Evolutionary conservation across 2,329 filamentous ascomycete genomes (phyloP).

Genomic region (Hortaea sp.): DNA sequence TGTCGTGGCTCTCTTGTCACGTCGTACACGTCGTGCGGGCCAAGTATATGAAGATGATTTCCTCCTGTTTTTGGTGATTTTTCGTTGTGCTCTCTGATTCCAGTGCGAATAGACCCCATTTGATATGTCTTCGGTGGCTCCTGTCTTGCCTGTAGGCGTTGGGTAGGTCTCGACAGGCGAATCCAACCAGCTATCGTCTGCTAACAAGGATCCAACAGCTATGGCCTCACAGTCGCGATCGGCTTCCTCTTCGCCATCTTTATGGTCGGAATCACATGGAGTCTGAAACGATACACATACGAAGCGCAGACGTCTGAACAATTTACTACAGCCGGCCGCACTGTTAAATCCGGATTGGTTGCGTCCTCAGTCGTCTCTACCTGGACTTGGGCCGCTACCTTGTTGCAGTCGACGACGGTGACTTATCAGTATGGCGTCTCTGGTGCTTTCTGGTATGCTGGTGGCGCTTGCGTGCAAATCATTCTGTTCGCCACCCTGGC

Average conservation of each 20-base stretch:
- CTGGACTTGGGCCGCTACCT: conserved; percentile 73
- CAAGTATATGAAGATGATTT: no score
- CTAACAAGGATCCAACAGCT: conserved; percentile 1
- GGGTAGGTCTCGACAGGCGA: no score
- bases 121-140: no score
- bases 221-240: conserved; percentile 1
- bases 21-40: no score
- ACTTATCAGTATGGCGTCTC: conserved; percentile 61
- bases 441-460: conserved; percentile 59
- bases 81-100: no score
- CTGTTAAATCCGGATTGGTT: conserved; percentile 80
- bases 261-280: conserved; percentile 60
- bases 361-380: conserved; percentile 83
- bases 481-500: conserved; percentile 82
- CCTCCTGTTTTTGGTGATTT: no score
- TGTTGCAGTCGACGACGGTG: conserved; percentile 53
- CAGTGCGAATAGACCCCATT: no score
- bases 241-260: conserved; percentile 2
- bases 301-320: conserved; percentile 86
- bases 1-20: no score
- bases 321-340: conserved; percentile 81
- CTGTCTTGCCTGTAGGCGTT: no score
- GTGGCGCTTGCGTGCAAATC: conserved; percentile 69
- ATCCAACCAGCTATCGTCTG: background rate
- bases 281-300: conserved; percentile 59